Evolutionary conservation across 176 grass and related monocot species (phyloP).

Genomic region (Triticum urartu): DNA sequence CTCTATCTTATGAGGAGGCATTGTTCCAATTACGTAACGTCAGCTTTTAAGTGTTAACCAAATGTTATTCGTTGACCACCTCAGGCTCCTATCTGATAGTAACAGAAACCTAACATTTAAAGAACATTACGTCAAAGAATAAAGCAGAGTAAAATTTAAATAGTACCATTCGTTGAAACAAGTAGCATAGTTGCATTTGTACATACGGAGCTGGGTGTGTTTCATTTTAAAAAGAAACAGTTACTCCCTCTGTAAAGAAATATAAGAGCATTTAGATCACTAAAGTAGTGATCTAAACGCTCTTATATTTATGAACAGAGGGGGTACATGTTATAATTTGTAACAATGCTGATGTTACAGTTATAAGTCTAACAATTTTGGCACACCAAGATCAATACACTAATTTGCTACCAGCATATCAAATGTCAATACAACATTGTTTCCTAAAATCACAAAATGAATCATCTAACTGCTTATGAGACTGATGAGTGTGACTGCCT

Average conservation of each 20-base stretch:
- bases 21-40: background rate
- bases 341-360: background rate
- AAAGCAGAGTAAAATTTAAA: background rate
- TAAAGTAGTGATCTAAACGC: too few species aligned
- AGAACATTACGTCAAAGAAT: background rate
- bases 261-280: too few species aligned
- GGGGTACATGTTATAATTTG: background rate
- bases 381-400: background rate
- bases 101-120: background rate
- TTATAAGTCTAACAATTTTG: background rate
- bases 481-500: background rate
- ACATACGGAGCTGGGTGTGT: background rate
- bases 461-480: background rate
- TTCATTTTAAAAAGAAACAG: background rate
- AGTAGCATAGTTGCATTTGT: background rate
- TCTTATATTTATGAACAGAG: too few species aligned
- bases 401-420: background rate
- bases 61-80: background rate
- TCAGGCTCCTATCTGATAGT: background rate
- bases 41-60: background rate
- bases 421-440: background rate
- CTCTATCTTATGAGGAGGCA: too few species aligned
- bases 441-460: background rate
- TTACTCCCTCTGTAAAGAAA: too few species aligned
- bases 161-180: background rate